These are phyloP conservation scores for Carex pumila DNA, from an alignment of 176 grass and related monocot species.

Conservation along the genomic window DNA sequence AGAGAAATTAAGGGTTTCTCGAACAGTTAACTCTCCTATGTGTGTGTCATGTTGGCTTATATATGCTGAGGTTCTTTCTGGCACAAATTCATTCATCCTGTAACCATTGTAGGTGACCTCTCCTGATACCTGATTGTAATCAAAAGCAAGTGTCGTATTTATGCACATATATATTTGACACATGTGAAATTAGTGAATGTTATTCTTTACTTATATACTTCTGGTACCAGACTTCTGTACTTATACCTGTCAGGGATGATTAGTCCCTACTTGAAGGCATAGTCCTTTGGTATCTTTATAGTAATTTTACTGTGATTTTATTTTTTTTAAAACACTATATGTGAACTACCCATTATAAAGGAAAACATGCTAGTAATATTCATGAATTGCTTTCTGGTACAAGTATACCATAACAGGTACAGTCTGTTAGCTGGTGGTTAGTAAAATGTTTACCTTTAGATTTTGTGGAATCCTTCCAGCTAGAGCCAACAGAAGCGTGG, in stretches of 20 bases:
- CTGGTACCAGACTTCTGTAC: not conserved
- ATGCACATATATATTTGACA: not conserved
- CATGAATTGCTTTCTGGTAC: not conserved
- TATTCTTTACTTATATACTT: not conserved
- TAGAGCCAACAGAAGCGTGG: conserved; percentile 79
- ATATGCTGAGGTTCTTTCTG: conserved; percentile 88
- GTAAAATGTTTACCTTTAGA: conserved; percentile 45
- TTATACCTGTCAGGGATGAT: not conserved
- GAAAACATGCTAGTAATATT: not conserved
- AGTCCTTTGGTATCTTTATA: too few species aligned
- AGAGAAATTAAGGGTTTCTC: conserved; percentile 87
- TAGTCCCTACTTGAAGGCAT: too few species aligned
- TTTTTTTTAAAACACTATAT: too few species aligned
- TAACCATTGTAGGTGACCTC: conserved; percentile 86
- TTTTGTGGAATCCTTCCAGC: conserved; percentile 53
- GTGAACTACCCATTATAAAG: too few species aligned
- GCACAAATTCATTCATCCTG: conserved; percentile 75
- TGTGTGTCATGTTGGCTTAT: conserved; percentile 92
- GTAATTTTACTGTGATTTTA: too few species aligned
- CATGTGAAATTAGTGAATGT: not conserved
- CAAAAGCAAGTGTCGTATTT: not conserved
- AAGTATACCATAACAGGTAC: not conserved
- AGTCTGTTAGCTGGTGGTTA: not conserved
- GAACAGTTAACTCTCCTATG: conserved; percentile 74
- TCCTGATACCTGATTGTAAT: conserved; percentile 50